Evolutionary conservation across 768 basidiomycete genomes (phyloP).

Genomic region (Candolleomyces eurysporus): DNA sequence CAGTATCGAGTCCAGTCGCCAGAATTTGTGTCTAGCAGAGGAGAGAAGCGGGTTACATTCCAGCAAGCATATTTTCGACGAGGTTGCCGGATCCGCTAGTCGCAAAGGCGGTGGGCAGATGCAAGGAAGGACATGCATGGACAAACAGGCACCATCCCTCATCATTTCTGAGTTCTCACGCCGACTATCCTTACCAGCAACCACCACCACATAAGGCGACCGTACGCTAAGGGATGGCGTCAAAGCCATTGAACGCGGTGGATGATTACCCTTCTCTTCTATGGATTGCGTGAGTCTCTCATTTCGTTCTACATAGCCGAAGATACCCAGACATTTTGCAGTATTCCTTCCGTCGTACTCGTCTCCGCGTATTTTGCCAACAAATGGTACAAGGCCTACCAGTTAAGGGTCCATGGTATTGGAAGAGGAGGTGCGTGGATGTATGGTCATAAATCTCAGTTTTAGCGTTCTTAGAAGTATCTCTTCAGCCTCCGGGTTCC

Average conservation of each 20-base stretch:
- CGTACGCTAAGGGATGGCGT: not conserved
- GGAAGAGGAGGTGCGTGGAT: slow-evolving; percentile 50
- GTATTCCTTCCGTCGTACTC: slow-evolving; percentile 43
- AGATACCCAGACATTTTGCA: slow-evolving; percentile 15
- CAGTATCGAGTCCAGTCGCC: slow-evolving; percentile 40
- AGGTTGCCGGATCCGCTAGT: slow-evolving; percentile 32
- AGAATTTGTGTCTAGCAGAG: slow-evolving; percentile 43
- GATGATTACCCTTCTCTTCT: slow-evolving; percentile 40
- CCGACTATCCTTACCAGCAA: not conserved
- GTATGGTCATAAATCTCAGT: not conserved
- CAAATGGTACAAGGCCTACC: slow-evolving; percentile 49
- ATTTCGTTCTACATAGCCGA: not conserved
- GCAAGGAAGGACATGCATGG: no score
- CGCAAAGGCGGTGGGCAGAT: not conserved
- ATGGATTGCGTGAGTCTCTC: slow-evolving; percentile 42
- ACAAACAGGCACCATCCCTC: no score
- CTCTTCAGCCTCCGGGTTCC: slow-evolving; percentile 48
- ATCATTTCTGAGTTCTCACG: not conserved
- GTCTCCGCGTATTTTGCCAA: slow-evolving; percentile 45
- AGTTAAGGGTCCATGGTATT: slow-evolving; percentile 46
- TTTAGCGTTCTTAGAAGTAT: not conserved
- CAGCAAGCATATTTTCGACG: slow-evolving; percentile 24
- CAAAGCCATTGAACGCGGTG: slow-evolving; percentile 10
- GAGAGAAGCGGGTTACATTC: slow-evolving; percentile 45
- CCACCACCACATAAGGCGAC: not conserved